Base-by-base conservation (phyloP, 176 grass and related monocot genomes). In the Panicum miliaceum region DNA sequence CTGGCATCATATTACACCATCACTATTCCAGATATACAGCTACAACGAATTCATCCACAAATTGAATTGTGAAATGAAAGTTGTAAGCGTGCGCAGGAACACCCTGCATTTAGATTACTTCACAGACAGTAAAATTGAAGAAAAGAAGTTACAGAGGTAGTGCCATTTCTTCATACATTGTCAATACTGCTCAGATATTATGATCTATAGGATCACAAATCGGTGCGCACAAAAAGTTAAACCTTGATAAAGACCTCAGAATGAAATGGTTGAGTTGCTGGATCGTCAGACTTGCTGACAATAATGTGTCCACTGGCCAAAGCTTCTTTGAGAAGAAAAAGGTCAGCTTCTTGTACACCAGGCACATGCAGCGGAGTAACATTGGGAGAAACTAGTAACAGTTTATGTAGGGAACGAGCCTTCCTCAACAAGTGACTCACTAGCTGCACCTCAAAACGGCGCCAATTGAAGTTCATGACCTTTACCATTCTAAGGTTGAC, bases 381-480 rank as follows among this genome's bases (percentile, higher is more conserved):
- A 37, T 37, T 34, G 13, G 63, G 63, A 65, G 32, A 65, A 37
- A 65, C 63, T 18, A 65, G 63, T 19, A 65, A 32, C 32, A 65
- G 3, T 36, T 65, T 65, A 8, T 37, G 6, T 36, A 65, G 32
- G 32, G 32, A 65, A 6, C 0, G 36, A 35, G 63, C 63, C 63
- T 65, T 65, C 63, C 63, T 65, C 32, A 65, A 37, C 15, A 65
- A 9, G 37, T 20, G 18, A 18, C 16, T 29, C 23, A 73, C 46
- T 32, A 73, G 71, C 26, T 73, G 26, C 46, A 52, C 27, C 71
- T 73, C 71, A 52, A 51, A 34, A 3, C 4, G 16, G 26, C 9
- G 26, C 27, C 47, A 73, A 9, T 52, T 73, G 71, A 73, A 51
- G 46, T 52, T 73, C 15, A 32, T 73, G 25, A 73, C 14, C 70